Evolutionary conservation across 805 yeast species (phyloP).

Genomic region (Pichia nanzhaoensis): DNA sequence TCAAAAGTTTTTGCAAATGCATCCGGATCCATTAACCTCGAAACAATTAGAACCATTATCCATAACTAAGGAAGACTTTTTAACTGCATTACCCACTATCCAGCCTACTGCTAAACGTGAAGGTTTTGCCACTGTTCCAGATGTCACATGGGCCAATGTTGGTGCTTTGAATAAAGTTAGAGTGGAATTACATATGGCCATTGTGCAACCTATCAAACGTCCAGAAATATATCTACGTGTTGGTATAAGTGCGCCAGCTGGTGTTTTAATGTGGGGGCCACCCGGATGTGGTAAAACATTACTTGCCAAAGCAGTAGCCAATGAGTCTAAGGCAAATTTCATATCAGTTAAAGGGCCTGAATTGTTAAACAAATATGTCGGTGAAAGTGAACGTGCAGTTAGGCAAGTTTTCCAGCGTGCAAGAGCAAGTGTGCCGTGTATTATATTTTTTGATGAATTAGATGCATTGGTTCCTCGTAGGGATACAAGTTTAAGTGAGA

Average conservation of each 20-base stretch:
- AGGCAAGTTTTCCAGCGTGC: conserved; percentile 91
- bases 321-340: conserved; percentile 93
- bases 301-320: conserved; percentile 95
- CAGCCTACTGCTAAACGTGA: conserved; percentile 98
- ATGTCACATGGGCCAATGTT: conserved; percentile 91
- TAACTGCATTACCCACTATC: conserved; percentile 80
- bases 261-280: conserved; percentile 98
- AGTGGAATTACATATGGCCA: conserved; percentile 92
- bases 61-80: conserved; percentile 73
- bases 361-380: conserved; percentile 89
- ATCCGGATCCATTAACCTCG: conserved; percentile 72
- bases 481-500: conserved; percentile 80
- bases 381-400: conserved; percentile 91
- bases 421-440: conserved; percentile 89
- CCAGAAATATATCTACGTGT: conserved; percentile 87
- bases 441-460: conserved; percentile 90
- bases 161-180: conserved; percentile 82
- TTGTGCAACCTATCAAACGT: conserved; percentile 90
- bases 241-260: conserved; percentile 95
- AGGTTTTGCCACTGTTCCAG: conserved; percentile 98
- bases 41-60: conserved; percentile 72
- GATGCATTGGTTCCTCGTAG: conserved; percentile 95
- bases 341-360: conserved; percentile 97
- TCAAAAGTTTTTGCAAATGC: conserved; percentile 61
- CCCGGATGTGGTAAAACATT: conserved; percentile 99